Percentiles rank a stretch among this genome's conserved stretches.
Conservation (phyloP, 1,139 yeast genomes). For the Blastobotrys capitulatus region DNA sequence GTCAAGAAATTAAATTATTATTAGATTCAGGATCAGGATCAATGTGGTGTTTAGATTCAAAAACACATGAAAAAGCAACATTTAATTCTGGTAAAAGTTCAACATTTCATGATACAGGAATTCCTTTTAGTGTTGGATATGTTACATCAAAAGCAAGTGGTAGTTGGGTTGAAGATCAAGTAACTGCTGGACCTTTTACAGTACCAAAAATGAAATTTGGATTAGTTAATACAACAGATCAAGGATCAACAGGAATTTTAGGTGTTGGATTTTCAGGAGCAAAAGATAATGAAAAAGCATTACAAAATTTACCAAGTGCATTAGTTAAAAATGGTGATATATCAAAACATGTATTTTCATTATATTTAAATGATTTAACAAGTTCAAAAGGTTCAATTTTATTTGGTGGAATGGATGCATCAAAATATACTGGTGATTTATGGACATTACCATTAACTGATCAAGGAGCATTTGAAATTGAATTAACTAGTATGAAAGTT, state of each 20-base stretch:
- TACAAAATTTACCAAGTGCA: conserved; percentile 21
- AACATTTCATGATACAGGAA: neutral
- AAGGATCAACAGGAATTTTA: conserved; percentile 43
- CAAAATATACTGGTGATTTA: conserved; percentile 47
- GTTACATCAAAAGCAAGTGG: conserved; percentile 54
- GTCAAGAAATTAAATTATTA: conserved; percentile 46
- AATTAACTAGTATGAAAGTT: conserved; percentile 15
- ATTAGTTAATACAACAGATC: conserved; percentile 41
- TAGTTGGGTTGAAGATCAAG: conserved; percentile 51
- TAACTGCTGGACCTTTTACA: conserved; percentile 39
- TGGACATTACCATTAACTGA: neutral
- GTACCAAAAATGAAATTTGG: conserved; percentile 46
- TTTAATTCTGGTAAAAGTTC: neutral
- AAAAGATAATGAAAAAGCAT: conserved; percentile 36
- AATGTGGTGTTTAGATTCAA: conserved; percentile 45
- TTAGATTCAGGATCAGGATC: conserved; percentile 66
- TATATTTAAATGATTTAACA: conserved; percentile 43
- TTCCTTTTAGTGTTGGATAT: conserved; percentile 42
- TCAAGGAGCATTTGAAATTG: conserved; percentile 22
- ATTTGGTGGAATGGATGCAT: conserved; percentile 57
- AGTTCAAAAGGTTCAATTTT: conserved; percentile 43
- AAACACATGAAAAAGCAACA: conserved; percentile 17
- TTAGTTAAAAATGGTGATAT: conserved; percentile 30
- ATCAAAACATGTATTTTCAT: conserved; percentile 45
- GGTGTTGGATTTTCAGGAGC: conserved; percentile 47